Evolutionary conservation across 345 rosid species (phyloP).

Genomic region (Populus tremula): DNA sequence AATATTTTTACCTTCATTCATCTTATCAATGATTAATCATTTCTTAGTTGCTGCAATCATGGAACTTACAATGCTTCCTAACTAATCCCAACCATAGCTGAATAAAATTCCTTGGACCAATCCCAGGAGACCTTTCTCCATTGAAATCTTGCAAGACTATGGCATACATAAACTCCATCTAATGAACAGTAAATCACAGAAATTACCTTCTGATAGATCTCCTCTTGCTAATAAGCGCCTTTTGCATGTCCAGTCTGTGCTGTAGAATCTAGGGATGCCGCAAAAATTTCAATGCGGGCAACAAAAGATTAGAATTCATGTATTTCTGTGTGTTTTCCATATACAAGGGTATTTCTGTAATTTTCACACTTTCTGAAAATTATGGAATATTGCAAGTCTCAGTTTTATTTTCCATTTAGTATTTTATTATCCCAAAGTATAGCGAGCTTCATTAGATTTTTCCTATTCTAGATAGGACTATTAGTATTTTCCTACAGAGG

Average conservation of each 20-base stretch:
- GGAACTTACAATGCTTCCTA: background rate
- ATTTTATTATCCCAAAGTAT: too few species aligned
- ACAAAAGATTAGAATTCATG: too few species aligned
- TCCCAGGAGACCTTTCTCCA: background rate
- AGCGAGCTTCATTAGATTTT: too few species aligned
- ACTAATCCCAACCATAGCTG: background rate
- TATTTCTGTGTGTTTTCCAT: too few species aligned
- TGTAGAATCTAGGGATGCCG: constrained; percentile 77
- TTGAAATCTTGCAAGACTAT: background rate
- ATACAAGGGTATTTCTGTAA: too few species aligned
- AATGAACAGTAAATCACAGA: background rate
- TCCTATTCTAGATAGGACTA: too few species aligned
- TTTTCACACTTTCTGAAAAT: too few species aligned
- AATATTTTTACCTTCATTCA: background rate
- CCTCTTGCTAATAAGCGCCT: constrained; percentile 91
- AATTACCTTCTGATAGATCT: constrained; percentile 73
- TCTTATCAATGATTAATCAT: background rate
- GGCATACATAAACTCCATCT: background rate
- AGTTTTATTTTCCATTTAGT: too few species aligned
- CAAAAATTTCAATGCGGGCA: constrained; percentile 18
- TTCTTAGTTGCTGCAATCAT: background rate
- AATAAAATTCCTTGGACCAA: background rate
- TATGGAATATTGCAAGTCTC: too few species aligned
- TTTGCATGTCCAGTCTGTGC: constrained; percentile 64
- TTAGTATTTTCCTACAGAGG: too few species aligned